These are phyloP conservation scores for Dioscorea cayenensis DNA, from an alignment of 116 monocot genomes.

Conservation along the genomic window DNA sequence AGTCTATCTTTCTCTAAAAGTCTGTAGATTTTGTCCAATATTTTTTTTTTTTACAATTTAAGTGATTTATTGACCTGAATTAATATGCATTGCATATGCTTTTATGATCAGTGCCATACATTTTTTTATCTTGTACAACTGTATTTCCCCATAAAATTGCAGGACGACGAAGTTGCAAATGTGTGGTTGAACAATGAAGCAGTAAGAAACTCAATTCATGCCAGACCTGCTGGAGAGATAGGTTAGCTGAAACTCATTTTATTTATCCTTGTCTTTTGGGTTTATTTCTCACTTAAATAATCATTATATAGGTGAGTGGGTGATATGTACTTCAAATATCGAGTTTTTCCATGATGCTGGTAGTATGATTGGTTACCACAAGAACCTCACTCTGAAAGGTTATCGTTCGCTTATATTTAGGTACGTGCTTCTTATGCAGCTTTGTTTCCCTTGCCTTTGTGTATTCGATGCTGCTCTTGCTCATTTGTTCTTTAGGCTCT, in stretches of 20 bases:
- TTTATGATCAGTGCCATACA: neutral
- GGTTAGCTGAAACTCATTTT: neutral
- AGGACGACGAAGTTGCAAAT: constrained; percentile 72
- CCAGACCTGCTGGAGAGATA: constrained; percentile 38
- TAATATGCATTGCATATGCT: neutral
- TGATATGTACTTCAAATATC: constrained; percentile 48
- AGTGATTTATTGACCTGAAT: neutral
- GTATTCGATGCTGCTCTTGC: no score
- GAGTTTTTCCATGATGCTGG: constrained; percentile 18
- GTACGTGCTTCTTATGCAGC: constrained; percentile 14
- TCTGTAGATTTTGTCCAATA: no score
- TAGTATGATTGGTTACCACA: constrained; percentile 67
- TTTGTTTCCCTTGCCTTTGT: no score
- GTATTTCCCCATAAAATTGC: neutral
- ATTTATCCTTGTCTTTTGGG: neutral
- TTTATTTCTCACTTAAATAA: constrained; percentile 1
- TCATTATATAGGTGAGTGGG: constrained; percentile 31
- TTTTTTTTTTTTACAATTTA: no score
- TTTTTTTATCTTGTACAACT: neutral
- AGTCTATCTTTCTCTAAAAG: no score
- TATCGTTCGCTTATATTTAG: constrained; percentile 84
- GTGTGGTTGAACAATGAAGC: constrained; percentile 70
- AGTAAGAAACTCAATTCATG: constrained; percentile 86
- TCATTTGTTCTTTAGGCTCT: no score
- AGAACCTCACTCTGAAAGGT: constrained; percentile 49